Conservation (phyloP, 1,284 basidiomycete genomes). For the Cutaneotrichosporon sp. region DNA sequence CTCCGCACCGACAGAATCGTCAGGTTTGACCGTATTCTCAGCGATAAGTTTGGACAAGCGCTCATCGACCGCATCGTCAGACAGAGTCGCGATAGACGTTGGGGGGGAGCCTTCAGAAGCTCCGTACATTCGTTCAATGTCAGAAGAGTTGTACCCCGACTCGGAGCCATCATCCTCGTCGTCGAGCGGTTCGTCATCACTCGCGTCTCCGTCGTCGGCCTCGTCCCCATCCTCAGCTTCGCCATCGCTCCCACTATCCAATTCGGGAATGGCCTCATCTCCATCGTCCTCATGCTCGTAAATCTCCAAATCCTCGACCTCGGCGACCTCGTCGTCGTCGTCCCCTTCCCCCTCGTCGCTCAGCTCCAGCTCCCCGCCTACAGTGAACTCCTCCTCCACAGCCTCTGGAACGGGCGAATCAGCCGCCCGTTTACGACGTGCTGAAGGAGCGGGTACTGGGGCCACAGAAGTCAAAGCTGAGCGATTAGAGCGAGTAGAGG, state of each 20-base stretch:
- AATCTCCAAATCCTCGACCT: conserved; percentile 10
- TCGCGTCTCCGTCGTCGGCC: conserved; percentile 5
- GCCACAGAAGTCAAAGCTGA: neutral
- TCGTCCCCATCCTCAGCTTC: conserved; percentile 46
- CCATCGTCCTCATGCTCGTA: conserved; percentile 26
- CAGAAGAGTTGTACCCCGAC: conserved; percentile 48
- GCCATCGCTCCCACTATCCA: conserved; percentile 48
- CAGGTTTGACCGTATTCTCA: conserved; percentile 43
- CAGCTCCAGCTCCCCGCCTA: conserved; percentile 31
- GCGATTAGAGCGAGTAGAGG: neutral
- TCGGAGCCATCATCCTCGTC: conserved; percentile 45
- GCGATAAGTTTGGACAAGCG: conserved; percentile 37
- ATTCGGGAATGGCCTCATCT: conserved; percentile 51
- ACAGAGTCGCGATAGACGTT: conserved; percentile 6
- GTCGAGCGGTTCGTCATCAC: conserved; percentile 41
- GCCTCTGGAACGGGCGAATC: conserved; percentile 4
- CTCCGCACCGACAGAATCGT: conserved; percentile 42
- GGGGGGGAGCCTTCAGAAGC: conserved; percentile 17
- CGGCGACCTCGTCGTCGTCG: conserved; percentile 27
- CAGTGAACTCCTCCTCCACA: conserved; percentile 22
- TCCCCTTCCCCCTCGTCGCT: conserved; percentile 25
- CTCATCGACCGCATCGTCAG: conserved; percentile 23
- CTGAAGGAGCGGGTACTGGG: neutral
- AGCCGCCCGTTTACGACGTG: conserved; percentile 14
- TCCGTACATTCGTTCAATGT: conserved; percentile 46